Evolutionary conservation across 1,139 yeast species (phyloP), one percentile per base, ranked within the genome.

Genomic region (Yamadazyma atlantica): DNA sequence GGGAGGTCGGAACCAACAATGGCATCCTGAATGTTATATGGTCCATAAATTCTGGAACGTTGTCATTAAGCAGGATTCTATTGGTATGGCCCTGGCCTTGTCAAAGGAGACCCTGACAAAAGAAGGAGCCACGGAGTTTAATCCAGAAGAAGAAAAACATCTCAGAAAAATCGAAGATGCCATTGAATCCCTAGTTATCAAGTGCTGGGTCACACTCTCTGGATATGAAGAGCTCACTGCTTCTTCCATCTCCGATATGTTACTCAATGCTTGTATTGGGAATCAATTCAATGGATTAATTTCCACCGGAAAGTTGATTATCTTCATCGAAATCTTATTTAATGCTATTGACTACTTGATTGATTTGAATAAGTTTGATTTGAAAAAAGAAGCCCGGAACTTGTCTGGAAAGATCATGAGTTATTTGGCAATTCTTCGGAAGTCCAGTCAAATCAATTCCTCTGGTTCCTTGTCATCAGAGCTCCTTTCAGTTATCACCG

Each of bases 21-120:
- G 98, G 98, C 99, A 94, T 60, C 97, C 97, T 2, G 98, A 94
- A 59, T 94, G 98, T 66, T 94, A 89, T 57, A 94, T 94, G 90
- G 95, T 92, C 35, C 90, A 86, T 66, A 90, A 90, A 58, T 90
- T 89, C 54, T 94, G 98, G 98, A 90, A 88, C 55, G 96, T 90
- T 18, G 78, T 83, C 42, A 69, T 89, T n/a, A 73, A 82, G 3
- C 76, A 85, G 0, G 82, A 76, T 40, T 66, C 77, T 4, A 75
- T 83, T 27, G 90, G 88, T 1, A n/a, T n/a, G n/a, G n/a, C n/a
- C n/a, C n/a, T n/a, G n/a, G n/a, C n/a, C n/a, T n/a, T n/a, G n/a
- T n/a, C n/a, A n/a, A n/a, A n/a, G n/a, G n/a, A n/a, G n/a, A n/a
- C n/a, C n/a, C n/a, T n/a, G n/a, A n/a, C n/a, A n/a, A n/a, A n/a